Conservation (phyloP, 2,329 filamentous ascomycete species). For the Chaetomium sp. region DNA sequence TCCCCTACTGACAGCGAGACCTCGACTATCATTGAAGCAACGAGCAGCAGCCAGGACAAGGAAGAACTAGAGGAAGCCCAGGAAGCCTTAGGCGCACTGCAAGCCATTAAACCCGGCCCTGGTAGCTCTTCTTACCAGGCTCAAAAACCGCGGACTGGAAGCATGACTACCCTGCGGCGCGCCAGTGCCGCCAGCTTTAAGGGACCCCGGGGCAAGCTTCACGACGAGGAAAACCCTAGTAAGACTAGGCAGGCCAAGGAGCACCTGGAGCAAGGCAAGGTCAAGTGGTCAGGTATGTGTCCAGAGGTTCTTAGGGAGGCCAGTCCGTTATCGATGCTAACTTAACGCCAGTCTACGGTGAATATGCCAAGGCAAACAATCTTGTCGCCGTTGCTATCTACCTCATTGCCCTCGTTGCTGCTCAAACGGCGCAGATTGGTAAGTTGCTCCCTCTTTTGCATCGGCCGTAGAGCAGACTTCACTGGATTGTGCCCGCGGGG, state of each 20-base stretch:
- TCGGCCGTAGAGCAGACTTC: neutral
- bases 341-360: constrained; percentile 67
- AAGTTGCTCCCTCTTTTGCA: constrained; percentile 39
- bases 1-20: constrained; percentile 51
- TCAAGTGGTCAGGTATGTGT: constrained; percentile 75
- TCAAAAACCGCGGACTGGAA: constrained; percentile 64
- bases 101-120: constrained; percentile 66
- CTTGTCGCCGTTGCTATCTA: constrained; percentile 81
- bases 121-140: constrained; percentile 30
- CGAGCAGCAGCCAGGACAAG: constrained; percentile 55
- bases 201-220: constrained; percentile 79
- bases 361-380: constrained; percentile 96
- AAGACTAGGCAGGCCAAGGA: constrained; percentile 89
- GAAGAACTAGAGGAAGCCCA: constrained; percentile 76
- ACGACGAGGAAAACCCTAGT: constrained; percentile 78
- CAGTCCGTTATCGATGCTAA: constrained; percentile 24
- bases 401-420: constrained; percentile 71
- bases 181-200: constrained; percentile 91
- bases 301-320: neutral
- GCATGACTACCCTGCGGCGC: constrained; percentile 78
- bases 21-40: constrained; percentile 58
- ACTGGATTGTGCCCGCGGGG: neutral
- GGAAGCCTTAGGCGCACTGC: constrained; percentile 73
- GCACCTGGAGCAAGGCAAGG: constrained; percentile 89
- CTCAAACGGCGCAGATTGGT: constrained; percentile 82